Conservation (phyloP, 2,329 filamentous ascomycete species). For the Blastomyces emzantsi region DNA sequence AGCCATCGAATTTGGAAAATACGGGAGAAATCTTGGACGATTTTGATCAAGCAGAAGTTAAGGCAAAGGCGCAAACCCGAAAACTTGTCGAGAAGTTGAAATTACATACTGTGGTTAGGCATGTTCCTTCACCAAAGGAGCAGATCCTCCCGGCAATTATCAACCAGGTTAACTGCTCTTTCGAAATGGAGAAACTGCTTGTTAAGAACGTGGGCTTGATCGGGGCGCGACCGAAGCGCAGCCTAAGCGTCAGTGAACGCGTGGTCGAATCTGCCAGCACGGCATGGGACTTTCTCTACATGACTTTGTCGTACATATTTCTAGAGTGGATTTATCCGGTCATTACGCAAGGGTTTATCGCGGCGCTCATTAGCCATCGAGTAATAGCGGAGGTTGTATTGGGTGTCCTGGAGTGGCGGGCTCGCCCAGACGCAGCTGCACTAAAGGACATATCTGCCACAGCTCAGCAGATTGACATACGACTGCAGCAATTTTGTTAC, state of each 20-base stretch:
- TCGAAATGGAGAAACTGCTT: slow-evolving; percentile 74
- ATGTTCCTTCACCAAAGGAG: slow-evolving; percentile 71
- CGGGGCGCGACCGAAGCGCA: slow-evolving; percentile 69
- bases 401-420: slow-evolving; percentile 72
- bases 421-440: slow-evolving; percentile 67
- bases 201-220: slow-evolving; percentile 86
- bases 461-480: slow-evolving; percentile 94
- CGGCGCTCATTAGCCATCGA: slow-evolving; percentile 69
- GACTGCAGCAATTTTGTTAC: slow-evolving; percentile 95
- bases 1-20: slow-evolving; percentile 39
- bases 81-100: slow-evolving; percentile 77
- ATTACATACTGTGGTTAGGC: slow-evolving; percentile 73
- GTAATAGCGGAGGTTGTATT: slow-evolving; percentile 71
- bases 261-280: slow-evolving; percentile 90
- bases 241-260: slow-evolving; percentile 84
- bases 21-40: slow-evolving; percentile 39
- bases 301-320: slow-evolving; percentile 61
- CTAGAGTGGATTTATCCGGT: slow-evolving; percentile 70
- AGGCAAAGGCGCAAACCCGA: slow-evolving; percentile 53
- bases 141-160: slow-evolving; percentile 69
- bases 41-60: slow-evolving; percentile 64
- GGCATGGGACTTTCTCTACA: slow-evolving; percentile 63
- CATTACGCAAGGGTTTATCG: slow-evolving; percentile 62
- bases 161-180: slow-evolving; percentile 92
- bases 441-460: slow-evolving; percentile 94